Base-by-base conservation (phyloP, 805 yeast species). In the Candida hungchunana region DNA sequence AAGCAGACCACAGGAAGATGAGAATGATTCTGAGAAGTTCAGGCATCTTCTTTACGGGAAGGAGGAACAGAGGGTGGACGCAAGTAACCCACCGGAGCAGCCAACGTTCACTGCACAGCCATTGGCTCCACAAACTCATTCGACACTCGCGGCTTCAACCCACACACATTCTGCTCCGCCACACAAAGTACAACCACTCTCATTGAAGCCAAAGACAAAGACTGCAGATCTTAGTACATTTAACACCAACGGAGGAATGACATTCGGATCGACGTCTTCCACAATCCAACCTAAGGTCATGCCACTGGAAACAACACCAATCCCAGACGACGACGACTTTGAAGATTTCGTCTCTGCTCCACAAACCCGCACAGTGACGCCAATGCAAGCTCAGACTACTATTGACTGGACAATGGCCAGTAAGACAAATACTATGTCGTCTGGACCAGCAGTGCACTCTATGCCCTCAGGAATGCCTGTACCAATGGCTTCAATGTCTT, bases 311-410 rank as follows among this genome's bases (percentile, higher is more conserved):
- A 40, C 43, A 11, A 33, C 30, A n/a, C 42, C 43, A n/a, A 32
- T 34, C 17, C 31, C 41, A 13, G 48, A 44, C 26, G 56, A 50
- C 12, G 60, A 50, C 24, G 44, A 40, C 3, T 48, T 46, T 26
- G 62, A 59, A 21, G 63, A 53, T 22, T 58, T 55, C 33, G 60
- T 56, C 24, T 55, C 54, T 13, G 58, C 59, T 17, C 59, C 60
- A 24, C 46, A 58, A 3, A 40, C 58, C 2, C 36, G 49, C 11
- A 34, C 43, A 0, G 27, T 51, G 10, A 47, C 59, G 12, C 37
- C 43, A 15, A 26, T 34, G 21, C 37, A 28, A 17, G 16, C 26
- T 19, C 30, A 23, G 12, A 13, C 29, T 5, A 14, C 34, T 10
- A 38, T 52, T 16, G 57, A 52, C 25, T 52, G 57, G 57, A 42